phyloP scores from a whole-genome alignment of 2,329 filamentous ascomycete species.

The Aspergillus novofumigatus region DNA sequence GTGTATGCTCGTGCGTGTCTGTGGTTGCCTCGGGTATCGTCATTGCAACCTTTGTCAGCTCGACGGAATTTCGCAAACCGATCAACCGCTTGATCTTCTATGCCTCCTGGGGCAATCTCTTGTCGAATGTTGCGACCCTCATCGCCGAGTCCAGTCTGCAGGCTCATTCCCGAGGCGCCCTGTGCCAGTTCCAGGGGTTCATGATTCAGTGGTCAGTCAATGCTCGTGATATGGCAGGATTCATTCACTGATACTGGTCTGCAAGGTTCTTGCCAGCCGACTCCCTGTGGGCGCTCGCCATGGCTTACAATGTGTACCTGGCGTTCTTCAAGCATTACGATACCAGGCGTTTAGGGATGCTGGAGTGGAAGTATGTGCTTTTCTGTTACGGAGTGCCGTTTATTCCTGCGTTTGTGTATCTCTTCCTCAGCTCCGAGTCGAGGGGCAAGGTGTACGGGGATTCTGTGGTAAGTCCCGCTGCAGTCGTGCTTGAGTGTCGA shows the following conservation, averaged over 20 bases:
- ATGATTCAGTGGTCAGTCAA: slow-evolving; percentile 68
- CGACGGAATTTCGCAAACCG: slow-evolving; percentile 18
- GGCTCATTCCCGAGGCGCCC: slow-evolving; percentile 44
- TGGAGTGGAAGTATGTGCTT: slow-evolving; percentile 66
- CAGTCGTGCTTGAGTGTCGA: slow-evolving; percentile 17
- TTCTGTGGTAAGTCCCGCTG: slow-evolving; percentile 47
- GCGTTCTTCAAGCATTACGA: slow-evolving; percentile 70
- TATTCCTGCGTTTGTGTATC: slow-evolving; percentile 59
- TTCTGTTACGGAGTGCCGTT: slow-evolving; percentile 68
- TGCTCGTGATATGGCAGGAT: not conserved
- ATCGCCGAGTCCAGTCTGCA: slow-evolving; percentile 59
- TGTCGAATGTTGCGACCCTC: slow-evolving; percentile 68
- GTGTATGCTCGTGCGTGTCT: slow-evolving; percentile 18
- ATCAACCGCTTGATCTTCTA: slow-evolving; percentile 79
- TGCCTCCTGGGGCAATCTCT: slow-evolving; percentile 71
- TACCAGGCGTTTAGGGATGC: slow-evolving; percentile 54
- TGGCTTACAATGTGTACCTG: slow-evolving; percentile 74
- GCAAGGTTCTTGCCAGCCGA: slow-evolving; percentile 68
- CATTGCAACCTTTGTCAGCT: slow-evolving; percentile 15
- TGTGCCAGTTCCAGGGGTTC: slow-evolving; percentile 71
- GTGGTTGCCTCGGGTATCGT: slow-evolving; percentile 16
- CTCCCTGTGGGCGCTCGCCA: slow-evolving; percentile 68
- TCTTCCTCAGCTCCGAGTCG: slow-evolving; percentile 53
- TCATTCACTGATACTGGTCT: not conserved
- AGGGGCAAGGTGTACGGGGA: slow-evolving; percentile 63